These are phyloP conservation scores for Serendipita vermifera DNA, from an alignment of 768 basidiomycete species.

Conservation along the genomic window DNA sequence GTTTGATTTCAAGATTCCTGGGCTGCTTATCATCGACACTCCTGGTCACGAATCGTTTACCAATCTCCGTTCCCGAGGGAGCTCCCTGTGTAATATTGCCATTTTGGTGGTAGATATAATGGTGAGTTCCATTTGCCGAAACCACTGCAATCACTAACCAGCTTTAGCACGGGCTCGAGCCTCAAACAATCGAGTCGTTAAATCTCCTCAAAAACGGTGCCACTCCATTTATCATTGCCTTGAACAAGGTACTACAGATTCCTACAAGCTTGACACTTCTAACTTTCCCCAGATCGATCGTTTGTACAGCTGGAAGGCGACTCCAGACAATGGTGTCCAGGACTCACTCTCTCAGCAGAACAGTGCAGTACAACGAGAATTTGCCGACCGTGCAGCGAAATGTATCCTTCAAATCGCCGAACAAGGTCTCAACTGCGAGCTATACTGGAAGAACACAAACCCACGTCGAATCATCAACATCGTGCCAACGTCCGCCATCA, in stretches of 20 bases:
- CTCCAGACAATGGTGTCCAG: slow-evolving; percentile 82
- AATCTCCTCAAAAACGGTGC: slow-evolving; percentile 82
- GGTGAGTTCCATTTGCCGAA: slow-evolving; percentile 30
- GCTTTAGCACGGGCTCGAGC: slow-evolving; percentile 86
- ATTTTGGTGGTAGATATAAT: slow-evolving; percentile 99
- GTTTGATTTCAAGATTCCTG: slow-evolving; percentile 94
- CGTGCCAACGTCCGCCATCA: slow-evolving; percentile 95
- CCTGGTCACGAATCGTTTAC: slow-evolving; percentile 99
- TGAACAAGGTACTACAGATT: slow-evolving; percentile 63
- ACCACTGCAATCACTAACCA: not conserved
- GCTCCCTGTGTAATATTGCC: slow-evolving; percentile 95
- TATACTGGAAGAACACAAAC: slow-evolving; percentile 97
- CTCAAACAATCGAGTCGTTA: slow-evolving; percentile 94
- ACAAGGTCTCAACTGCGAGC: slow-evolving; percentile 85
- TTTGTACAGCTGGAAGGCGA: slow-evolving; percentile 88
- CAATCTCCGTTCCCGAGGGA: slow-evolving; percentile 88
- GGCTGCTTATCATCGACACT: slow-evolving; percentile 91
- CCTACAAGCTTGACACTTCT: slow-evolving; percentile 11
- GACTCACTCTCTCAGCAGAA: slow-evolving; percentile 80
- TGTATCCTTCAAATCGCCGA: slow-evolving; percentile 93
- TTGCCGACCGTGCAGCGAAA: slow-evolving; percentile 73
- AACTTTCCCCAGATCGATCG: slow-evolving; percentile 68
- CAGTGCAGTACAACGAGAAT: slow-evolving; percentile 72
- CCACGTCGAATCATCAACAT: slow-evolving; percentile 88
- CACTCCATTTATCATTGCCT: slow-evolving; percentile 96